A percentile compares a stretch with the other conserved stretches of the same genome.
phyloP scores from a whole-genome alignment of 75 land plant genomes.

The Picea sitchensis region DNA sequence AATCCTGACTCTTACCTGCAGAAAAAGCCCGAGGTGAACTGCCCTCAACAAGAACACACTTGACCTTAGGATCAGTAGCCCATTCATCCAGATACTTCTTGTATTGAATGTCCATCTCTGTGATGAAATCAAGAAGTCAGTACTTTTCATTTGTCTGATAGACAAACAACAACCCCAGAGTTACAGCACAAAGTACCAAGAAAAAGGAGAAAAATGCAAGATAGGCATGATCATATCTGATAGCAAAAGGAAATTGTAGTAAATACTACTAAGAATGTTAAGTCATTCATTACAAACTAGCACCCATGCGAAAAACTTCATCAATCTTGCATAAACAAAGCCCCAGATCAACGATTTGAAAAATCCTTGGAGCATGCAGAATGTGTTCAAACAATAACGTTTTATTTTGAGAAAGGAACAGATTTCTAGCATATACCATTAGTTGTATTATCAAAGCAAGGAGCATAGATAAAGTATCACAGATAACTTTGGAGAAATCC shows the following conservation, averaged over 20 bases:
- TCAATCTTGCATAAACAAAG: background rate
- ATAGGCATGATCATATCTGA: background rate
- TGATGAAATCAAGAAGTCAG: constrained; percentile 17
- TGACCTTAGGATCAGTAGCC: constrained; percentile 62
- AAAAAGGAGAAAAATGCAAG: constrained; percentile 5
- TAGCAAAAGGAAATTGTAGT: background rate
- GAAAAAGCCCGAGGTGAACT: constrained; percentile 92
- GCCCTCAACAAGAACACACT: constrained; percentile 81
- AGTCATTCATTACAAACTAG: background rate
- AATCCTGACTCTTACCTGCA: constrained; percentile 51
- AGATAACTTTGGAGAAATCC: no score
- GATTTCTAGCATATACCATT: no score
- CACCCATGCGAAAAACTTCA: background rate
- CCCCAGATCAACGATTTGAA: background rate
- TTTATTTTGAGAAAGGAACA: no score
- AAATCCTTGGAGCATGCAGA: background rate
- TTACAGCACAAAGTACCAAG: background rate
- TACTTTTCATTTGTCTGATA: background rate
- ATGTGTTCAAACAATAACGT: no score
- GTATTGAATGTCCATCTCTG: constrained; percentile 84
- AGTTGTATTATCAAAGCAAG: no score
- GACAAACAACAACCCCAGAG: background rate
- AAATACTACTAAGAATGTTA: background rate
- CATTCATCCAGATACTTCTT: constrained; percentile 79
- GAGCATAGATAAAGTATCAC: no score